phyloP scores from a whole-genome alignment of 169 alveolate genomes.

The Perkinsus chesapeaki region DNA sequence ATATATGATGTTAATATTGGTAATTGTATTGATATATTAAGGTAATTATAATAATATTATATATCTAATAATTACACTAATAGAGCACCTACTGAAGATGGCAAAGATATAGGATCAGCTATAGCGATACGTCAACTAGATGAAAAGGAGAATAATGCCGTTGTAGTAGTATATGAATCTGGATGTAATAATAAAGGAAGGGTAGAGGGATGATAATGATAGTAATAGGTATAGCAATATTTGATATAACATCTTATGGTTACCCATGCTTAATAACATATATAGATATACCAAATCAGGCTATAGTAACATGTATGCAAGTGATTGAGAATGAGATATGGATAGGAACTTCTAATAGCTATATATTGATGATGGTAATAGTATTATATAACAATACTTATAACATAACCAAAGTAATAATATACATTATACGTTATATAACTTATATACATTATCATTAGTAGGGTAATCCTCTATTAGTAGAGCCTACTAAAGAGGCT shows the following conservation, averaged over 20 bases:
- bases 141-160: not conserved
- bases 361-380: not conserved
- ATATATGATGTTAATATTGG: not conserved
- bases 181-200: not conserved
- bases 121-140: not conserved
- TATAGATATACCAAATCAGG: too few relatives aligned
- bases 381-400: not conserved
- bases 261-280: not conserved
- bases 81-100: not conserved
- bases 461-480: too few relatives aligned
- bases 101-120: not conserved
- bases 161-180: not conserved
- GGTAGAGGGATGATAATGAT: not conserved
- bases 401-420: too few relatives aligned
- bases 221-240: not conserved
- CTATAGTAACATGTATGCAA: not conserved
- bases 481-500: too few relatives aligned
- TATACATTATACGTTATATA: too few relatives aligned
- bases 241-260: not conserved
- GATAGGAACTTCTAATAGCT: not conserved
- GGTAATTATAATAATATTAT: not conserved
- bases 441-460: too few relatives aligned
- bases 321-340: not conserved
- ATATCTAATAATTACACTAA: not conserved
- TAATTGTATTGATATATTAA: not conserved